Evolutionary conservation across 208 protist genomes (phyloP), one percentile per base, ranked within the genome.

Genomic region (Acanthamoeba sp.): DNA sequence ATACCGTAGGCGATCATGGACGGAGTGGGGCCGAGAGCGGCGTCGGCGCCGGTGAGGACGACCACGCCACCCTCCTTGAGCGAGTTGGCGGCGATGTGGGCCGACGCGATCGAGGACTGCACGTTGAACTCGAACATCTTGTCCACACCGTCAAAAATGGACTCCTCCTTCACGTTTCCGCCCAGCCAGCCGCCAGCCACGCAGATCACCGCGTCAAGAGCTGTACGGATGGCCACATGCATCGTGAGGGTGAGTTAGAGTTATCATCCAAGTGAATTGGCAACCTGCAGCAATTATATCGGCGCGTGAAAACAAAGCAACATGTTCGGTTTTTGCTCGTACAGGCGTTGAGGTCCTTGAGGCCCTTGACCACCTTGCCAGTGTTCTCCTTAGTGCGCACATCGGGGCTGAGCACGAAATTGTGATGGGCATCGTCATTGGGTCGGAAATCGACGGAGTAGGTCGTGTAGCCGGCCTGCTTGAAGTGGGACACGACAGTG

Each of bases 1-100:
- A 89, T 78, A 69, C 91, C 91, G 91, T 94, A 94, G 57, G 57
- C 91, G 27, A 94, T 50, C 91, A 94, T 95, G 66, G 32, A 45
- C 12, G 87, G 66, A 6, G 93, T 95, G n/a, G 80, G 55, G 40
- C 84, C 50, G 42, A 92, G 59, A 20, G 64, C 93, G 20, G 93
- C 93, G 9, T 62, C 55, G 24, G 93, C 93, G 34, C 93, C 93
- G 16, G 93, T 93, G 27, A 95, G 73, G 38, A 95, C 93, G 40
- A 95, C 57, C 87, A 94, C 22, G 52, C 93, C 85, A 27, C 80
- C 93, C 40, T 91, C 57, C 55, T 91, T 91, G 38, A 91, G 59
- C 50, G 42, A 64, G 55, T 91, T 91, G 85, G 55, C 57, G 85
- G 92, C 73, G 29, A 89, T 52, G 82, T 94, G 92, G 0, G 57